phyloP scores from a whole-genome alignment of 1,284 basidiomycete species.

The Cystobasidiaceae sp. region DNA sequence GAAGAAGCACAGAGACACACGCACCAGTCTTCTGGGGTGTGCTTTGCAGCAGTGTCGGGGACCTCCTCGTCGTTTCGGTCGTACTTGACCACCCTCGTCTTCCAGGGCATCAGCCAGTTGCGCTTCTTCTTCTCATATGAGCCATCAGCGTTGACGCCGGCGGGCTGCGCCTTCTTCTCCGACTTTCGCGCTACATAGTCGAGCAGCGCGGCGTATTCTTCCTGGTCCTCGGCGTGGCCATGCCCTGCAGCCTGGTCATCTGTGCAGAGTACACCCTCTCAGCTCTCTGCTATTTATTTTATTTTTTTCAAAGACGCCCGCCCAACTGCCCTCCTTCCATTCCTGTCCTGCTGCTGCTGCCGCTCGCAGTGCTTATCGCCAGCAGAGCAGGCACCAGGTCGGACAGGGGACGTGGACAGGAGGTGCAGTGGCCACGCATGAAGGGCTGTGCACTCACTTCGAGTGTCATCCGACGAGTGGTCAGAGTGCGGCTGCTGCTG shows the following conservation, averaged over 20 bases:
- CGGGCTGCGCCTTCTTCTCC: constrained; percentile 40
- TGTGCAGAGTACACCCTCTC: neutral
- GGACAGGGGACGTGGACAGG: too few species aligned
- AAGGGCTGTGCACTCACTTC: neutral
- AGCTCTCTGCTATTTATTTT: neutral
- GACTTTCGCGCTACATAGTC: constrained; percentile 44
- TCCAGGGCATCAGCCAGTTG: constrained; percentile 50
- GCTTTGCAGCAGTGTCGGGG: neutral
- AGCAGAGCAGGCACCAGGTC: too few species aligned
- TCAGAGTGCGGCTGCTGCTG: neutral
- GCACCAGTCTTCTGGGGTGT: constrained; percentile 28
- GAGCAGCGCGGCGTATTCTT: constrained; percentile 47
- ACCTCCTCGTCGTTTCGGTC: constrained; percentile 43
- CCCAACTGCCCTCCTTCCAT: too few species aligned
- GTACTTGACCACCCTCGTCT: constrained; percentile 45
- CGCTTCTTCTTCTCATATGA: constrained; percentile 43
- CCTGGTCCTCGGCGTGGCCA: constrained; percentile 40
- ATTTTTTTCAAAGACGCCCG: neutral
- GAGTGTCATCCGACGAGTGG: constrained; percentile 24
- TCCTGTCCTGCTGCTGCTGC: too few species aligned
- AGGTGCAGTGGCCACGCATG: neutral
- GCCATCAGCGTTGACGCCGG: constrained; percentile 41
- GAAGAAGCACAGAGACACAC: neutral
- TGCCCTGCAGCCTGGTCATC: constrained; percentile 9
- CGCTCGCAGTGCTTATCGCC: too few species aligned